These are phyloP conservation scores for Aspergillus asperescens DNA, from an alignment of 495 filamentous ascomycete species.

Conservation along the genomic window DNA sequence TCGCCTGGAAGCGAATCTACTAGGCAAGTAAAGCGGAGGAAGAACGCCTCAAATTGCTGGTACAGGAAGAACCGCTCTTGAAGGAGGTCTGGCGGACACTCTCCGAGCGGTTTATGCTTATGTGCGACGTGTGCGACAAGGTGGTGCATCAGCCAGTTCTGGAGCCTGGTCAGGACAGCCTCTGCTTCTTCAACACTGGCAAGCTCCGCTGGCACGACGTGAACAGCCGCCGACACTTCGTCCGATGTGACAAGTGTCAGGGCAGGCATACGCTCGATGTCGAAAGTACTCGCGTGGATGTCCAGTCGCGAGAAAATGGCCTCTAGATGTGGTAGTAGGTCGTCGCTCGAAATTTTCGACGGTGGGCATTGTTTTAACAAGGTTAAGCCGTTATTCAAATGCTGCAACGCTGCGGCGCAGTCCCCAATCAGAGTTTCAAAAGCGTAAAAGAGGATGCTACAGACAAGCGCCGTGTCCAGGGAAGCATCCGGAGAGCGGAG, in stretches of 20 bases:
- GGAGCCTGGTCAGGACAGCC: not conserved
- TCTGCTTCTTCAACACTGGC: not conserved
- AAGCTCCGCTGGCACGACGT: not conserved
- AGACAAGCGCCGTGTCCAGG: conserved; percentile 25
- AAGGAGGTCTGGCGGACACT: not conserved
- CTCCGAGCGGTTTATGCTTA: not conserved
- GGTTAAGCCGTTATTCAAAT: conserved; percentile 23
- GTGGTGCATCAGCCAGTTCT: conserved; percentile 9
- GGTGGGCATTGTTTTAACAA: conserved; percentile 17
- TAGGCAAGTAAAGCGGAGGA: not conserved
- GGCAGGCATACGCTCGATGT: conserved; percentile 8
- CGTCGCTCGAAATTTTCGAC: not conserved
- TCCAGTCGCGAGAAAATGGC: conserved; percentile 23
- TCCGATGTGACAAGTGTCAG: not conserved
- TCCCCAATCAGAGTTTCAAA: conserved; percentile 28
- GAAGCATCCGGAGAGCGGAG: conserved; percentile 18
- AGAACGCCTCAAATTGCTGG: conserved; percentile 3
- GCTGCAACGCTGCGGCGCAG: conserved; percentile 20
- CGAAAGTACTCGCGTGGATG: conserved; percentile 26
- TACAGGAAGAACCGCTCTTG: not conserved
- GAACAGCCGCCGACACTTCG: not conserved
- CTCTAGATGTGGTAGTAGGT: conserved; percentile 16
- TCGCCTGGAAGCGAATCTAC: not conserved
- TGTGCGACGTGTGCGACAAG: conserved; percentile 1
- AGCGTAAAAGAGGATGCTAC: conserved; percentile 29